A percentile compares a stretch with the other conserved stretches of the same genome.
Conservation (phyloP, 2,329 filamentous ascomycete species). For the Parascedosporium putredinis region DNA sequence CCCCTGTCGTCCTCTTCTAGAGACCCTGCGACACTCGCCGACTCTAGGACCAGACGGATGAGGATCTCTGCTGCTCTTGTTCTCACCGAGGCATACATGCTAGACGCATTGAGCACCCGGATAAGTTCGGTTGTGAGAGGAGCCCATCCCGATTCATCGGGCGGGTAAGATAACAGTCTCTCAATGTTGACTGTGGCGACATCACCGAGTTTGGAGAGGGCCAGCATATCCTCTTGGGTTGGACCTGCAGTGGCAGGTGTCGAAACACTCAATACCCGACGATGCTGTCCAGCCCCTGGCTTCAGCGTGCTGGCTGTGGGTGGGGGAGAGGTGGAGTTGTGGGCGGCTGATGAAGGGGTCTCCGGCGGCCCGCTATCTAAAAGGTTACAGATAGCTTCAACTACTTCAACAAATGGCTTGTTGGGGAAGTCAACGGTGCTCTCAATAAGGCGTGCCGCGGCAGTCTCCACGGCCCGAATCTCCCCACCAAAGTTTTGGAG, state of each 20-base stretch:
- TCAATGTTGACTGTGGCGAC: slow-evolving; percentile 64
- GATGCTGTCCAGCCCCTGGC: slow-evolving; percentile 26
- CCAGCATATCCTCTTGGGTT: slow-evolving; percentile 54
- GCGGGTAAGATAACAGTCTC: slow-evolving; percentile 58
- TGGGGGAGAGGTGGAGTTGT: slow-evolving; percentile 10
- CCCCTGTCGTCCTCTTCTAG: slow-evolving; percentile 42
- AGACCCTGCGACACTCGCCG: slow-evolving; percentile 43
- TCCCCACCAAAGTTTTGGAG: slow-evolving; percentile 66
- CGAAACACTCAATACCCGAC: slow-evolving; percentile 37
- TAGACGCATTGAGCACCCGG: slow-evolving; percentile 34
- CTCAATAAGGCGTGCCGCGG: slow-evolving; percentile 76
- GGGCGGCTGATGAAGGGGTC: slow-evolving; percentile 11
- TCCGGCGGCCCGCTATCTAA: slow-evolving; percentile 33
- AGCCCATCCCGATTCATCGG: slow-evolving; percentile 65
- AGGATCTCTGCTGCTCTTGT: slow-evolving; percentile 55
- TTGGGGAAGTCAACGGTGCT: slow-evolving; percentile 88
- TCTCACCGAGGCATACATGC: slow-evolving; percentile 41
- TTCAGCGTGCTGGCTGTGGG: slow-evolving; percentile 21
- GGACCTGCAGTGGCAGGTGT: slow-evolving; percentile 34
- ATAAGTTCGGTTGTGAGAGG: slow-evolving; percentile 49
- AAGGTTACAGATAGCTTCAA: slow-evolving; percentile 64
- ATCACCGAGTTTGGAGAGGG: slow-evolving; percentile 63
- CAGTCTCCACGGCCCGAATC: slow-evolving; percentile 79
- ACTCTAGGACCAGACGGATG: slow-evolving; percentile 45
- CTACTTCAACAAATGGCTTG: slow-evolving; percentile 64